phyloP scores from a whole-genome alignment of 2,329 filamentous ascomycete species.

The Thyridium curvatum region DNA sequence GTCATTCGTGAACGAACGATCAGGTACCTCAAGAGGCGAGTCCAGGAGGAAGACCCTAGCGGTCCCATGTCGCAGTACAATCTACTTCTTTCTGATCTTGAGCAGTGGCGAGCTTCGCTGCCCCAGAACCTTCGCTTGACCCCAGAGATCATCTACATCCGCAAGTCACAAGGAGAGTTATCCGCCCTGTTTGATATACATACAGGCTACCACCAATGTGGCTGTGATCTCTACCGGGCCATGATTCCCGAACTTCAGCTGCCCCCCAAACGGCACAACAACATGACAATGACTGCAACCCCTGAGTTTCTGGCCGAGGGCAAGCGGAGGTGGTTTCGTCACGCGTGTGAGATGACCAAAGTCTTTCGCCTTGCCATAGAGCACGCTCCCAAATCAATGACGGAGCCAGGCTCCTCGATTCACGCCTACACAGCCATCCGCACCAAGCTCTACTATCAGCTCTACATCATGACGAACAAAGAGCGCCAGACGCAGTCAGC shows the following conservation, averaged over 20 bases:
- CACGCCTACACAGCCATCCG: conserved; percentile 4
- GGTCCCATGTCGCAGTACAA: not conserved
- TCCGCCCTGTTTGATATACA: conserved; percentile 1
- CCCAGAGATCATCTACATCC: conserved; percentile 3
- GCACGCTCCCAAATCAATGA: conserved; percentile 1
- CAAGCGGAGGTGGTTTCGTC: conserved; percentile 2
- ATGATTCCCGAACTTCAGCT: conserved; percentile 3
- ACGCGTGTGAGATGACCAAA: conserved; percentile 2
- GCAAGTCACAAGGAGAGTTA: conserved; percentile 1
- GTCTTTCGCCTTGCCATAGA: conserved; percentile 4
- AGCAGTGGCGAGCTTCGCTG: conserved; percentile 1
- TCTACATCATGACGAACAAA: not conserved
- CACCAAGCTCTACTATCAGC: conserved; percentile 3
- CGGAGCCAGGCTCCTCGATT: conserved; percentile 1
- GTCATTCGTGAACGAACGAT: conserved; percentile 1
- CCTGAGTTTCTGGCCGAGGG: conserved; percentile 2
- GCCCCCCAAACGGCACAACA: not conserved
- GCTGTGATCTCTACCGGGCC: conserved; percentile 3
- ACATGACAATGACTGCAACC: not conserved
- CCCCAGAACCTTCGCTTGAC: conserved; percentile 3
- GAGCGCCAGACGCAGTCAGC: not conserved
- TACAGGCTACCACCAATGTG: conserved; percentile 3
- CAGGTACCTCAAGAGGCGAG: conserved; percentile 3
- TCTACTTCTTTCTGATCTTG: conserved; percentile 1
- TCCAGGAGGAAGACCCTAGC: conserved; percentile 3